A percentile compares a stretch with the other conserved stretches of the same genome.
Conservation (phyloP, 1,284 basidiomycete genomes). For the Microbotryum saponariae region DNA sequence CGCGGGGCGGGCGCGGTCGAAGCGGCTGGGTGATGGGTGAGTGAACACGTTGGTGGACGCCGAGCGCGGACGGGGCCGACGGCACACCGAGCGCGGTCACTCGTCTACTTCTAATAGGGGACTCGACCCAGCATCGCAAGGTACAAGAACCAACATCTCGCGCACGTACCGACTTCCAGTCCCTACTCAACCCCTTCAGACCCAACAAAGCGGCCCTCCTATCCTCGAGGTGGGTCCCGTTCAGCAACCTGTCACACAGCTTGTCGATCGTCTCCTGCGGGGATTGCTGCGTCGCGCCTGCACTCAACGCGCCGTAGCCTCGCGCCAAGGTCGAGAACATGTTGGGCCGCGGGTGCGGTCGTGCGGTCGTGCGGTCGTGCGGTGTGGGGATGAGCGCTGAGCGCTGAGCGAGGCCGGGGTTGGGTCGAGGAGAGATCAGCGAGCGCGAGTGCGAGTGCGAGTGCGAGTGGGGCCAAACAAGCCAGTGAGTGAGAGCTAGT, state of each 20-base stretch:
- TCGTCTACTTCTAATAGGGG: too few species aligned
- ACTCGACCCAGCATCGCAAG: too few species aligned
- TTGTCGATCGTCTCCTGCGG: conserved; percentile 75
- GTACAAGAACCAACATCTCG: too few species aligned
- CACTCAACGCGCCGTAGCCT: conserved; percentile 27
- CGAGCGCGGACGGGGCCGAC: neutral
- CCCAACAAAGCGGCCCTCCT: conserved; percentile 82
- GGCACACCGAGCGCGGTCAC: too few species aligned
- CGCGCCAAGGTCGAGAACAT: conserved; percentile 26
- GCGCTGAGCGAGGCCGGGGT: too few species aligned
- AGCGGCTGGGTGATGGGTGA: neutral
- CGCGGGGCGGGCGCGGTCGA: neutral
- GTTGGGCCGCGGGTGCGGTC: neutral
- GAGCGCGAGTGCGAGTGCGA: too few species aligned
- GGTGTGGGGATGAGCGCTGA: too few species aligned
- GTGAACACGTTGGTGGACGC: neutral
- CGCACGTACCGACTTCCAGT: conserved; percentile 60
- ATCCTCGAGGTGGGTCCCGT: conserved; percentile 76
- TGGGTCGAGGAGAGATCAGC: too few species aligned
- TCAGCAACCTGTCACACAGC: conserved; percentile 79
- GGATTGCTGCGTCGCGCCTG: conserved; percentile 52
- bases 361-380: too few species aligned
- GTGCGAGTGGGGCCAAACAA: too few species aligned
- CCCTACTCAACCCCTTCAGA: conserved; percentile 82
- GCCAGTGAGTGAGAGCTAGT: too few species aligned